Percentiles rank a stretch among this genome's conserved stretches.
Conservation (phyloP, 2,329 filamentous ascomycete species). For the Zarea fungicola region DNA sequence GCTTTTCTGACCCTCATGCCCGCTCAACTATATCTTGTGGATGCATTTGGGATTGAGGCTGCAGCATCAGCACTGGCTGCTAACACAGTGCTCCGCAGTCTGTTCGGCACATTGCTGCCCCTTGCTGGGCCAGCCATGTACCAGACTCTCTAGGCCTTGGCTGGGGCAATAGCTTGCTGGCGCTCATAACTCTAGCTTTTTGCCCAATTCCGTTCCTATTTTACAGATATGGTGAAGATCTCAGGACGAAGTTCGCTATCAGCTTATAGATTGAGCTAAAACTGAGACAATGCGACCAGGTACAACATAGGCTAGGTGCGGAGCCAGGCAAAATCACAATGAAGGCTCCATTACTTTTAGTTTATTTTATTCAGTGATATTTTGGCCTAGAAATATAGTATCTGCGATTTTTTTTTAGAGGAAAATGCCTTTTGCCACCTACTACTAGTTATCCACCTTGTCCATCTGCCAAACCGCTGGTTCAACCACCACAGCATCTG, state of each 20-base stretch:
- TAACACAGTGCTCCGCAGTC: slow-evolving; percentile 33
- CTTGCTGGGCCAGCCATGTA: slow-evolving; percentile 41
- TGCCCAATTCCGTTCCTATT: slow-evolving; percentile 9
- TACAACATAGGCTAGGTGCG: too few relatives aligned
- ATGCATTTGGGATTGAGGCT: neutral
- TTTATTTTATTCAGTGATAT: too few relatives aligned
- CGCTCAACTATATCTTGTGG: neutral
- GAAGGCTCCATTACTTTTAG: too few relatives aligned
- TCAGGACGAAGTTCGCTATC: neutral
- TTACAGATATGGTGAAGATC: neutral
- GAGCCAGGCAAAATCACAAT: too few relatives aligned
- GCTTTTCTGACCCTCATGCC: neutral
- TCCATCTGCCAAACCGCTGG: too few relatives aligned
- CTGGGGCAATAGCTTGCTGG: slow-evolving; percentile 19
- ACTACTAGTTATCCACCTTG: too few relatives aligned
- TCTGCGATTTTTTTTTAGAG: too few relatives aligned
- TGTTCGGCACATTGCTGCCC: slow-evolving; percentile 55
- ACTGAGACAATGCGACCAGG: too few relatives aligned
- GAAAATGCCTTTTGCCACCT: too few relatives aligned
- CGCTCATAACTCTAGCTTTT: slow-evolving; percentile 12
- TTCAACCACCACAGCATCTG: too few relatives aligned
- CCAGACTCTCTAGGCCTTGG: slow-evolving; percentile 21
- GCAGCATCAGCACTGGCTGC: neutral
- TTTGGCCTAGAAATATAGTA: too few relatives aligned
- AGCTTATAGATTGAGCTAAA: too few relatives aligned